phyloP scores from a whole-genome alignment of 140 eudicot species.

The Oenanthe javanica region DNA sequence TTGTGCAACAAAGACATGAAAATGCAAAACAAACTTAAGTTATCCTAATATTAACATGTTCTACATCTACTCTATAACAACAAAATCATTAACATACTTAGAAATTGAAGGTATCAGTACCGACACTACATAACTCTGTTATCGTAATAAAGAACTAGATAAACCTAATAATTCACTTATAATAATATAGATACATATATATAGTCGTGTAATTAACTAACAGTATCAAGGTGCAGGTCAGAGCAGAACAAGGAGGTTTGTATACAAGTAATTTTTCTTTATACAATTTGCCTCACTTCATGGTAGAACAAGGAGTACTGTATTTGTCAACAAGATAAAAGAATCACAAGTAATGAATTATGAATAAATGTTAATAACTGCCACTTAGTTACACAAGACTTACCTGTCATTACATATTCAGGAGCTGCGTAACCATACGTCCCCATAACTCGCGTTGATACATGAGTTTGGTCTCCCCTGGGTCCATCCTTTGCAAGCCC shows the following conservation, averaged over 20 bases:
- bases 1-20: background rate
- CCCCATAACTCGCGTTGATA: conserved; percentile 96
- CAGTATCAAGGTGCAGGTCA: background rate
- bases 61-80: background rate
- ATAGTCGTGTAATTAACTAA: background rate
- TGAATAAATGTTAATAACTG: background rate
- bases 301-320: background rate
- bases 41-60: background rate
- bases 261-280: background rate
- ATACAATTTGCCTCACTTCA: background rate
- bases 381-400: conserved; percentile 19
- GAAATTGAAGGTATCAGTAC: background rate
- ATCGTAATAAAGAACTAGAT: background rate
- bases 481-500: conserved; percentile 97
- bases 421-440: conserved; percentile 98
- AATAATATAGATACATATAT: background rate
- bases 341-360: background rate
- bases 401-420: conserved; percentile 96
- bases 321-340: background rate
- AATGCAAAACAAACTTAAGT: background rate
- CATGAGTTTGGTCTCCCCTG: conserved; percentile 92
- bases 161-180: background rate
- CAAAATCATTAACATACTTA: background rate
- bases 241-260: background rate
- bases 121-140: background rate